phyloP scores from a whole-genome alignment of 768 basidiomycete genomes.

The Naematelia encephala region DNA sequence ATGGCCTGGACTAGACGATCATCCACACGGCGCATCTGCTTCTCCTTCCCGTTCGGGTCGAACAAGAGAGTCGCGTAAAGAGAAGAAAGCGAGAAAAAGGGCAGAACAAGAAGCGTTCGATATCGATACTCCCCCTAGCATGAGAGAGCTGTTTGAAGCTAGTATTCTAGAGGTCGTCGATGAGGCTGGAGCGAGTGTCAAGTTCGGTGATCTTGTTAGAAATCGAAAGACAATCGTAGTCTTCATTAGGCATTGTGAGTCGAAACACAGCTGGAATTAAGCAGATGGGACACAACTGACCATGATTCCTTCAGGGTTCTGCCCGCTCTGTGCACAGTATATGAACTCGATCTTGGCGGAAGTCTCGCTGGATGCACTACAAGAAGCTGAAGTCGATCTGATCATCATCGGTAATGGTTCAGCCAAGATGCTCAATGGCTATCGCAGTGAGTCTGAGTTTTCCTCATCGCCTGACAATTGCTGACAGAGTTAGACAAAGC shows the following conservation, averaged over 20 bases:
- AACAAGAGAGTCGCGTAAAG: constrained; percentile 37
- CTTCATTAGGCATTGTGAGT: constrained; percentile 86
- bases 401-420: constrained; percentile 78
- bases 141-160: constrained; percentile 61
- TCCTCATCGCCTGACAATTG: constrained; percentile 1
- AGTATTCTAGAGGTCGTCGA: constrained; percentile 64
- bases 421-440: constrained; percentile 69
- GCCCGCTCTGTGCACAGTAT: constrained; percentile 83
- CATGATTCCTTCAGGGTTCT: constrained; percentile 58
- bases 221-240: constrained; percentile 64
- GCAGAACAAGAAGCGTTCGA: constrained; percentile 44
- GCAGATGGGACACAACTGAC: neutral
- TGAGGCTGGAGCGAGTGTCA: constrained; percentile 63
- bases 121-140: constrained; percentile 55
- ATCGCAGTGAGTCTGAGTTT: constrained; percentile 59
- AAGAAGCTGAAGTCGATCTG: constrained; percentile 59
- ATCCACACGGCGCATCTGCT: neutral
- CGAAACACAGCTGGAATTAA: constrained; percentile 11
- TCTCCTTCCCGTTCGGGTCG: neutral
- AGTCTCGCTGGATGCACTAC: constrained; percentile 56
- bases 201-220: constrained; percentile 63
- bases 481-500: constrained; percentile 55
- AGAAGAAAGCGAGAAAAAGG: constrained; percentile 32
- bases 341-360: constrained; percentile 64
- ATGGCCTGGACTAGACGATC: constrained; percentile 1